These are phyloP conservation scores for Leucoagaricus sp. DNA, from an alignment of 1,284 basidiomycete species.

Conservation along the genomic window DNA sequence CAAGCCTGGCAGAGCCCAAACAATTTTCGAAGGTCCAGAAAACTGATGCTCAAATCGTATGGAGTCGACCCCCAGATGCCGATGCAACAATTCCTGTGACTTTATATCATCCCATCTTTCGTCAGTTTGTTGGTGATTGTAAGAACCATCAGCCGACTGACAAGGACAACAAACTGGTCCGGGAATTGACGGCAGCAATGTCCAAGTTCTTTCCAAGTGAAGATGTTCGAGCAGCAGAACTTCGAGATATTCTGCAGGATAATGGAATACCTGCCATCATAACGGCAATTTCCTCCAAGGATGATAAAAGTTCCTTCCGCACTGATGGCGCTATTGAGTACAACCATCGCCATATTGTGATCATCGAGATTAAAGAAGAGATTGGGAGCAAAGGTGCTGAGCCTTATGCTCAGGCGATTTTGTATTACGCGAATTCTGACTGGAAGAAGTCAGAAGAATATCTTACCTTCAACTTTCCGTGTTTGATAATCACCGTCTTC, in stretches of 20 bases:
- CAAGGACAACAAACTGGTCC: conserved; percentile 18
- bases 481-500: too few species aligned
- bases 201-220: conserved; percentile 18
- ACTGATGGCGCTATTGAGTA: not conserved
- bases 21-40: not conserved
- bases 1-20: not conserved
- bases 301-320: too few species aligned
- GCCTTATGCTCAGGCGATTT: conserved; percentile 19
- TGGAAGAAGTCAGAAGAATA: too few species aligned
- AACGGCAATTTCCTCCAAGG: not conserved
- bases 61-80: not conserved
- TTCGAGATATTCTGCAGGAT: not conserved
- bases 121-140: conserved; percentile 21
- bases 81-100: conserved; percentile 12
- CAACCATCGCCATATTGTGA: not conserved
- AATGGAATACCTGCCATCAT: not conserved
- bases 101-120: conserved; percentile 23
- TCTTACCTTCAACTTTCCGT: too few species aligned
- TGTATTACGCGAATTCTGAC: conserved; percentile 18
- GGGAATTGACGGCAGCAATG: conserved; percentile 18
- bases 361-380: conserved; percentile 22
- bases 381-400: conserved; percentile 18
- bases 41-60: not conserved
- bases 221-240: conserved; percentile 3
- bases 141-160: conserved; percentile 15